phyloP scores from a whole-genome alignment of 352 stramenopile genomes.

The Pythium dissotocum region DNA sequence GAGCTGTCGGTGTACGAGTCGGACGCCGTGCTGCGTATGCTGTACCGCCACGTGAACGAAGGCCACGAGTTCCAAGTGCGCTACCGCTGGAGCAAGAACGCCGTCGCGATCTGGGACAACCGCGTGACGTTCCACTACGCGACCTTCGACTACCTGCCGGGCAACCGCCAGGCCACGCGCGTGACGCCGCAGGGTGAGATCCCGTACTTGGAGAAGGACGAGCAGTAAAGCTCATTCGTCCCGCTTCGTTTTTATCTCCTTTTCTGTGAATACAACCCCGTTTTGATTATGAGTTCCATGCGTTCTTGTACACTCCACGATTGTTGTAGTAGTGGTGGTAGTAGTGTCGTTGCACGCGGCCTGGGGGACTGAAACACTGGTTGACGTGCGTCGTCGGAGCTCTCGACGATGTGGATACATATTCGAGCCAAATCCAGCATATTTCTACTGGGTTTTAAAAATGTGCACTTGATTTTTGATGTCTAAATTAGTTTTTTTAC shows the following conservation, averaged over 20 bases:
- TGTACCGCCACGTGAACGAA: slow-evolving; percentile 31
- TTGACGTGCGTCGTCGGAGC: too few species aligned
- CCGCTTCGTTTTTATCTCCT: not conserved
- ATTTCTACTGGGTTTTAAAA: not conserved
- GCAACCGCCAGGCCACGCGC: slow-evolving; percentile 37
- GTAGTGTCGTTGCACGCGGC: too few species aligned
- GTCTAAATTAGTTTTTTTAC: not conserved
- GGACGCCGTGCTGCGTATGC: slow-evolving; percentile 27
- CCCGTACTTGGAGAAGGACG: slow-evolving; percentile 24
- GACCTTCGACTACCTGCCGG: slow-evolving; percentile 43
- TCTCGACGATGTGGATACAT: too few species aligned
- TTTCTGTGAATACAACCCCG: not conserved
- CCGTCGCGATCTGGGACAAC: slow-evolving; percentile 41
- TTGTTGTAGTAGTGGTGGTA: too few species aligned
- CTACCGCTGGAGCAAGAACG: slow-evolving; percentile 36
- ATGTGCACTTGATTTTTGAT: not conserved
- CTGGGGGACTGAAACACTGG: too few species aligned
- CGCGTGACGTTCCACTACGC: slow-evolving; percentile 34
- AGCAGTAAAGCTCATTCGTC: not conserved
- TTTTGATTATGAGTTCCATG: not conserved
- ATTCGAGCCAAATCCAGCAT: too few species aligned
- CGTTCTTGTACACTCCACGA: too few species aligned
- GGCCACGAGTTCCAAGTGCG: slow-evolving; percentile 43
- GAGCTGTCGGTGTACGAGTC: slow-evolving; percentile 41
- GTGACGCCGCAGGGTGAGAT: slow-evolving; percentile 39